Evolutionary conservation across 208 protist species (phyloP), one percentile per base, ranked within the genome.

Genomic region (Naegleria gruberi): DNA sequence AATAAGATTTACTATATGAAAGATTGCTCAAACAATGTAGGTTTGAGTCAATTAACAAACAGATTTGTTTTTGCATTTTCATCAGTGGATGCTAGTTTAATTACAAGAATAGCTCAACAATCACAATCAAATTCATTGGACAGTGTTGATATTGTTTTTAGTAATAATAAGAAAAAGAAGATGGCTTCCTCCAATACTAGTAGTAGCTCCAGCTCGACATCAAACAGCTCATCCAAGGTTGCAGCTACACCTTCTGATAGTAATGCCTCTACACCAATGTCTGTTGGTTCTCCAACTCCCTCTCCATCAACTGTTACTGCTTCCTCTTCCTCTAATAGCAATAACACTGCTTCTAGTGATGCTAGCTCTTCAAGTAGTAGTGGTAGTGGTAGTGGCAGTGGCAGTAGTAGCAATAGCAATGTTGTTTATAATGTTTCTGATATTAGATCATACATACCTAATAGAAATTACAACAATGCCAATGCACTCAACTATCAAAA

Each of bases 11-110:
- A 83, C 44, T 83, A 83, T 23, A 83, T 83, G 77, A 41, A 44
- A 83, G 77, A 83, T 44, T 83, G 77, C 44, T 83, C 77, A 30
- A 83, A 83, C 26, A 83, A 83, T 83, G n/a, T 83, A 23, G 77
- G 77, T 26, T 44, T 83, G 12, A 43, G n/a, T 45, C 41, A 85
- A 34, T 40, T 82, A 42, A 34, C 41, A 4, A 45, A 45, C 44
- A 19, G 45, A 40, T 41, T 88, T 12, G 5, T 88, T 19, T 65
- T 88, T 47, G 45, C n/a, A 17, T 88, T 88, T 65, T 65, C 45
- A 10, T n/a, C 45, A 6, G 46, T 19, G 4, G 84, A 65, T 88
- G 44, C 17, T 43, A 57, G 4, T 40, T n/a, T 88, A 0, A 26
- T 30, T 30, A 65, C 84, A 10, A 34, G 84, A 88, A 7, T 40